phyloP scores from a whole-genome alignment of 148 eudicot species.

The Rhododendron molle region DNA sequence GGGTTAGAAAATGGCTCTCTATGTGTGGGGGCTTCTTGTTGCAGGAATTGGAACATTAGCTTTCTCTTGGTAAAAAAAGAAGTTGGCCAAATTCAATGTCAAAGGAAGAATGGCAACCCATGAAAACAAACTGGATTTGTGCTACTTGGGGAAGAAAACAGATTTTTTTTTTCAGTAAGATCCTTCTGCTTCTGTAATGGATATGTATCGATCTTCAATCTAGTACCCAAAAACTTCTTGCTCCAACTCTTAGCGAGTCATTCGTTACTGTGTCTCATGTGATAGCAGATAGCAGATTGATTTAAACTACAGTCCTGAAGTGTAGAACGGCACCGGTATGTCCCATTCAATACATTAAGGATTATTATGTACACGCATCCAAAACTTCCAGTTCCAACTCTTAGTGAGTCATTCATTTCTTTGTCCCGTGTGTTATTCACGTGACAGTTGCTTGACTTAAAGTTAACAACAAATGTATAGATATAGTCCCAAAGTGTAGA shows the following conservation, averaged over 20 bases:
- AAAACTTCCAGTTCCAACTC: not conserved
- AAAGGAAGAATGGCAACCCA: not conserved
- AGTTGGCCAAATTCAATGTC: not conserved
- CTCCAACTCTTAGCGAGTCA: not conserved
- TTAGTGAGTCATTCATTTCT: not conserved
- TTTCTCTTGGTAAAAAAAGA: too few species aligned
- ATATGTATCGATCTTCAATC: not conserved
- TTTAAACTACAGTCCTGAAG: not conserved
- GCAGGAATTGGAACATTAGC: not conserved
- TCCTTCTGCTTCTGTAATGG: not conserved
- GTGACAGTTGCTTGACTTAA: not conserved
- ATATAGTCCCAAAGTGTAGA: too few species aligned
- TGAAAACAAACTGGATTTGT: not conserved
- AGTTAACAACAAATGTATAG: not conserved
- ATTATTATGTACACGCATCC: too few species aligned
- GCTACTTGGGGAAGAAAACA: not conserved
- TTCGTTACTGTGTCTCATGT: not conserved
- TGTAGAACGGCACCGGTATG: too few species aligned
- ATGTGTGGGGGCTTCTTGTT: not conserved
- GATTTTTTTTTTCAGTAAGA: not conserved
- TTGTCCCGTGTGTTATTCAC: not conserved
- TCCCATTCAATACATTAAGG: too few species aligned
- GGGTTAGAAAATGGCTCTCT: not conserved
- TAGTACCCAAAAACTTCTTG: not conserved
- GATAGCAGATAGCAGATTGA: not conserved